Evolutionary conservation across 2,329 filamentous ascomycete species (phyloP).

Genomic region (Teratosphaeria destructans): DNA sequence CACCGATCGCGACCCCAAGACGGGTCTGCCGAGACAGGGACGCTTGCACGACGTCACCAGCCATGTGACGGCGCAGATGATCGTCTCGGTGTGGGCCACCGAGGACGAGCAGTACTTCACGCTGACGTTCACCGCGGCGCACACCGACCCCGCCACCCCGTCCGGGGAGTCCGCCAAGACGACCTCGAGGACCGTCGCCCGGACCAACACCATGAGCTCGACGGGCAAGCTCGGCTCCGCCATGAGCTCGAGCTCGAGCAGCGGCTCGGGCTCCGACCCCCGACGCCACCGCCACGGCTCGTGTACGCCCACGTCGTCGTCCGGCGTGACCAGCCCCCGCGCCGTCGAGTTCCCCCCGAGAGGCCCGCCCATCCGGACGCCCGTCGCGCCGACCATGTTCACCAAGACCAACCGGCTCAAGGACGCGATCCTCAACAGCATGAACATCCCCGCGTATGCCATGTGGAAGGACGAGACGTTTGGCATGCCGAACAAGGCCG

Average conservation of each 20-base stretch:
- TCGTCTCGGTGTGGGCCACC: conserved; percentile 64
- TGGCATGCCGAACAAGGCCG: conserved; percentile 61
- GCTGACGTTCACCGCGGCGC: conserved; percentile 59
- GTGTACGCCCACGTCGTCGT: conserved; percentile 10
- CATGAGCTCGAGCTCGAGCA: conserved; percentile 26
- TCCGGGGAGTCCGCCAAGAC: conserved; percentile 10
- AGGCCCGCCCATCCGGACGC: conserved; percentile 50
- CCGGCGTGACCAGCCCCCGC: conserved; percentile 41
- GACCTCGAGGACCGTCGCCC: conserved; percentile 32
- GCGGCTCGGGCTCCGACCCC: conserved; percentile 9
- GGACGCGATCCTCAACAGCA: conserved; percentile 65
- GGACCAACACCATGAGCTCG: conserved; percentile 28
- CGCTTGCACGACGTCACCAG: conserved; percentile 11
- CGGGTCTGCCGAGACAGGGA: conserved; percentile 29
- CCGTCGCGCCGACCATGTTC: conserved; percentile 52
- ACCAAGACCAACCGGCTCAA: conserved; percentile 68
- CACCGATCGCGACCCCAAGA: conserved; percentile 31
- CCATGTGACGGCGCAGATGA: conserved; percentile 58
- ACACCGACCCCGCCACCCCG: conserved; percentile 4
- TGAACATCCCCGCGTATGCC: conserved; percentile 62
- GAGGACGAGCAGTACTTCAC: conserved; percentile 61
- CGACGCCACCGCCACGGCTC: neutral
- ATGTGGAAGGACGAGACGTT: conserved; percentile 75
- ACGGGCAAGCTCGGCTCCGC: conserved; percentile 29
- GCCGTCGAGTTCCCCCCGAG: conserved; percentile 51